Percentiles rank a stretch among this genome's conserved stretches.
phyloP scores from a whole-genome alignment of 495 filamentous ascomycete genomes.

The Antarctomyces pellizariae region DNA sequence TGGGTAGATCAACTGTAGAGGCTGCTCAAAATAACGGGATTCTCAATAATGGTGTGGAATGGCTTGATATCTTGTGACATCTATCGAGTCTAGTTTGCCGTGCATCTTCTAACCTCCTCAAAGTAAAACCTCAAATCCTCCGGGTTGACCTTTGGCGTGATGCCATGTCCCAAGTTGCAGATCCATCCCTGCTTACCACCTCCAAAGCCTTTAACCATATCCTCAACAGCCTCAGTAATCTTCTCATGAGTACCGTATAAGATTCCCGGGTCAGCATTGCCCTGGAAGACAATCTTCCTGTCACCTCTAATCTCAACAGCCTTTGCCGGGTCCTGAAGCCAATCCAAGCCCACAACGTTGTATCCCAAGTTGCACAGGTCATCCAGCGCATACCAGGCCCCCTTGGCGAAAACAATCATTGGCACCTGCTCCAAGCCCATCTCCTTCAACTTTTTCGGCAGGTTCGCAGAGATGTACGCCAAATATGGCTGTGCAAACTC shows the following conservation, averaged over 20 bases:
- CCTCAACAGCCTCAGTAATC: slow-evolving; percentile 56
- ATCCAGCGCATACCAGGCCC: slow-evolving; percentile 90
- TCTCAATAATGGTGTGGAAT: too few relatives aligned
- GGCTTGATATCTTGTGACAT: too few relatives aligned
- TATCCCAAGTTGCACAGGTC: slow-evolving; percentile 72
- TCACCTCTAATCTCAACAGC: slow-evolving; percentile 54
- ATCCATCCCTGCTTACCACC: slow-evolving; percentile 78
- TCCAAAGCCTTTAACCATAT: slow-evolving; percentile 71
- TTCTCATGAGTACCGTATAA: slow-evolving; percentile 64
- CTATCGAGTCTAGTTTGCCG: too few relatives aligned
- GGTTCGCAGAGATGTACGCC: slow-evolving; percentile 50
- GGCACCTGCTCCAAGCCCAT: slow-evolving; percentile 59
- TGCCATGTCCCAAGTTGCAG: slow-evolving; percentile 72
- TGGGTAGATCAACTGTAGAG: too few relatives aligned
- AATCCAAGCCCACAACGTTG: slow-evolving; percentile 82
- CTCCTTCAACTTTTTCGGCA: slow-evolving; percentile 48
- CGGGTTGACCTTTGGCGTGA: slow-evolving; percentile 83
- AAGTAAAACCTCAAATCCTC: slow-evolving; percentile 86
- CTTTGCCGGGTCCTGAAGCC: slow-evolving; percentile 75
- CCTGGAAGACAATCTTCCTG: slow-evolving; percentile 55
- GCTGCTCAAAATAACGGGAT: too few relatives aligned
- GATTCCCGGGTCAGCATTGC: slow-evolving; percentile 85
- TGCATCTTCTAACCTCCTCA: slow-evolving; percentile 63
- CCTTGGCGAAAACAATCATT: slow-evolving; percentile 99
- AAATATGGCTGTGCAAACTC: slow-evolving; percentile 72